Conservation (phyloP, 139 green algal genomes). For the Micractinium conductrix region DNA sequence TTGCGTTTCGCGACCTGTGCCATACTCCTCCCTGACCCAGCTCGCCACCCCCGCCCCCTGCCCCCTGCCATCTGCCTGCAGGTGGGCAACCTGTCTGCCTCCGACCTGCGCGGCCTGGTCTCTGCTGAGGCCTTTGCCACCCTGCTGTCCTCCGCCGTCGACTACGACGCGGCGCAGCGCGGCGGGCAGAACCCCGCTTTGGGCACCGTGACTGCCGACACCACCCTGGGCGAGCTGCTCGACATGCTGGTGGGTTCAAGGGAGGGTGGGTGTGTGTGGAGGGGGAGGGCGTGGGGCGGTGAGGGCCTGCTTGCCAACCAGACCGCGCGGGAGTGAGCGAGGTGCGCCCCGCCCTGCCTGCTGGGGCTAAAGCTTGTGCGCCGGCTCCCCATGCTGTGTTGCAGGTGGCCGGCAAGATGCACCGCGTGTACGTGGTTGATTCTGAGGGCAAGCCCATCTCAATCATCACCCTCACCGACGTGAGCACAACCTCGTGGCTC, state of each 20-base stretch:
- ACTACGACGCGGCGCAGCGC: conserved; percentile 22
- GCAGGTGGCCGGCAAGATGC: conserved; percentile 35
- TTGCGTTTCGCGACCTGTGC: too few relatives aligned
- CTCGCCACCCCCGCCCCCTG: not conserved
- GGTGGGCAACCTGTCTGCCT: conserved; percentile 43
- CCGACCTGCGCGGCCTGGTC: conserved; percentile 29
- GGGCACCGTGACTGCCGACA: conserved; percentile 21
- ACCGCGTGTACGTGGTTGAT: conserved; percentile 63
- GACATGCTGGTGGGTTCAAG: conserved; percentile 17
- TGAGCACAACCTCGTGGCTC: too few relatives aligned
- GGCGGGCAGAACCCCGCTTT: not conserved
- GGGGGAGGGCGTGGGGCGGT: too few relatives aligned
- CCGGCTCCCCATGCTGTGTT: not conserved
- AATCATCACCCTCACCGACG: conserved; percentile 63
- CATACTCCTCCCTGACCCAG: too few relatives aligned
- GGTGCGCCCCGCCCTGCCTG: too few relatives aligned
- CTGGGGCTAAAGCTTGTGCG: not conserved
- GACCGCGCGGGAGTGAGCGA: too few relatives aligned
- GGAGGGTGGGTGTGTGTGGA: too few relatives aligned
- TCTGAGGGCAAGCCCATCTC: conserved; percentile 42
- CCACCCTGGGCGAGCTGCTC: conserved; percentile 14
- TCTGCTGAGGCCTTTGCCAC: conserved; percentile 28
- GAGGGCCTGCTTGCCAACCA: too few relatives aligned
- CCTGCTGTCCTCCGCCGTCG: conserved; percentile 28
- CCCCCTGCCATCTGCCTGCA: too few relatives aligned